Evolutionary conservation across 2,329 filamentous ascomycete genomes (phyloP), one percentile per base, ranked within the genome.

Genomic region (Iodosphaeria phyllophila): DNA sequence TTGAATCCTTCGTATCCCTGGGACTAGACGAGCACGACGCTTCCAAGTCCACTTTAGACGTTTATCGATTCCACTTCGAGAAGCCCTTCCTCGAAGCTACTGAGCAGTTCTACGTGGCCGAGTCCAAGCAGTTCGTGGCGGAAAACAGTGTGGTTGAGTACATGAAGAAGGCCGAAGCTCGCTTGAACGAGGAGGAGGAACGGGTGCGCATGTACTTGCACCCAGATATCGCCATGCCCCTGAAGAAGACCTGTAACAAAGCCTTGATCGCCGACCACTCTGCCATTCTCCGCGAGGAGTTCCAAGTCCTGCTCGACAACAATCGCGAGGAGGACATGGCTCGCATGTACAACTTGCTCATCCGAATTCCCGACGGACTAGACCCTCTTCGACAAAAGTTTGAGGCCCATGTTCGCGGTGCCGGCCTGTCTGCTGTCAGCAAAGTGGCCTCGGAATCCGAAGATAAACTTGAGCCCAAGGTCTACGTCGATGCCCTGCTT

Each of bases 61-160:
- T 93, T 13, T 98, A 98, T 56, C 71, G 84, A 38, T 74, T 64
- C 47, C 78, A 83, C 53, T 98, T 98, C 44, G 86, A 98, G 54
- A 70, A 67, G 40, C 89, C 91, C 1, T 98, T 93, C 62, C 64
- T 98, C 26, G 62, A 64, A 5, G 80, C 83, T 3, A 98, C 89
- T 7, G 70, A 67, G 38, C 55, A 62, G 16, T 98, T 92, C 54
- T 98, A 98, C 48, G 64, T 82, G 38, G 73, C 76, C 22, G 91
- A 98, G 48, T 95, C 89, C 12, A 80, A 82, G 40, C 76, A 83
- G 34, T 98, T 98, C 44, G 71, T 98, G 17, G 79, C 83, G 8
- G 86, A 95, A 49, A 98, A 98, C 47, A 92, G 78, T 34, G 83
- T 98, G 4, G 84, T 98, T 17, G 89, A 98, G 45, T 98, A 95